phyloP scores from a whole-genome alignment of 805 yeast genomes.

The Pichia deserticola region DNA sequence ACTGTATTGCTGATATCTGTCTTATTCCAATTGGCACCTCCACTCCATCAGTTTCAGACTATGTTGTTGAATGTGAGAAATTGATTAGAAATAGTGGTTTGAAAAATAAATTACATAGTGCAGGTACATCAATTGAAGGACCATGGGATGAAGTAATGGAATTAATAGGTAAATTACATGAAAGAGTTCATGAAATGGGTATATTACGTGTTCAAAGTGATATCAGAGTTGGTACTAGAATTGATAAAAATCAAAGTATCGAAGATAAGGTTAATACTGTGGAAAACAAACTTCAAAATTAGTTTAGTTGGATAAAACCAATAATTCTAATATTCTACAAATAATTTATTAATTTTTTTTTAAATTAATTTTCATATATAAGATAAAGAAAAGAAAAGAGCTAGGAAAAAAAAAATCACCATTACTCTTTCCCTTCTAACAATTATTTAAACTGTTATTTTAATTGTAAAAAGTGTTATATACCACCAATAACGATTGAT shows the following conservation, averaged over 20 bases:
- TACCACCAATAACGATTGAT: conserved; percentile 48
- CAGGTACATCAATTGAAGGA: conserved; percentile 83
- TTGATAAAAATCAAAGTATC: conserved; percentile 65
- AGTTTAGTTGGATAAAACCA: not conserved
- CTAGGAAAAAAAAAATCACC: not conserved
- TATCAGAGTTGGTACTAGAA: conserved; percentile 79
- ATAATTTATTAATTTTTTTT: not conserved
- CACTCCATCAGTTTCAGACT: conserved; percentile 72
- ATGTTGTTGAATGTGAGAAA: conserved; percentile 63
- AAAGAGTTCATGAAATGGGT: conserved; percentile 62
- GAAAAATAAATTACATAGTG: conserved; percentile 72
- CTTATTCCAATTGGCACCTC: conserved; percentile 82
- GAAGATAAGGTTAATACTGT: conserved; percentile 67
- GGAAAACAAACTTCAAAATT: conserved; percentile 37
- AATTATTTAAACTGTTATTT: not conserved
- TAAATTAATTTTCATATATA: not conserved
- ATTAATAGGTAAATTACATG: conserved; percentile 72
- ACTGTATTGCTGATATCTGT: conserved; percentile 81
- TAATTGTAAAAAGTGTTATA: conserved; percentile 6
- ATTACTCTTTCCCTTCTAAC: too few species aligned
- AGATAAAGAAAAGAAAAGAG: not conserved
- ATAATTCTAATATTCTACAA: too few species aligned
- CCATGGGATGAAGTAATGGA: conserved; percentile 88
- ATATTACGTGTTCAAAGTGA: conserved; percentile 78
- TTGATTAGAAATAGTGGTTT: conserved; percentile 55